Evolutionary conservation across 768 basidiomycete genomes (phyloP).

Genomic region (Pleurotus ostreatus): DNA sequence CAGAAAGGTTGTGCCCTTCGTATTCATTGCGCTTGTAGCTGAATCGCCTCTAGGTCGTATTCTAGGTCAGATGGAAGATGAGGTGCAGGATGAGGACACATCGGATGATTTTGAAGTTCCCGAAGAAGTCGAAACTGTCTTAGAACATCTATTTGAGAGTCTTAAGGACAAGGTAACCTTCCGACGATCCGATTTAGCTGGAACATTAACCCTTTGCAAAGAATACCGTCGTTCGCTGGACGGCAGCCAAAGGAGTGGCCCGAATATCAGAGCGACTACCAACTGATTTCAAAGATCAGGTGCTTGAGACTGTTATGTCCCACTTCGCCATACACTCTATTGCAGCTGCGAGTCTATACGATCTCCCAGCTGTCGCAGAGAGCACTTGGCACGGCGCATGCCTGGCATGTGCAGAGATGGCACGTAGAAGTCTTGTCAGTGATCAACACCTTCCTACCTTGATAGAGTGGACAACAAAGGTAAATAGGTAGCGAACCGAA

Average conservation of each 20-base stretch:
- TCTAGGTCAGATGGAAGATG: constrained; percentile 12
- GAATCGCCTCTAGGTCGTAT: constrained; percentile 24
- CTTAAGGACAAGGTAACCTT: constrained; percentile 74
- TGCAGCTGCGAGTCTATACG: constrained; percentile 59
- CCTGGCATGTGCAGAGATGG: constrained; percentile 89
- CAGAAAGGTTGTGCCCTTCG: constrained; percentile 34
- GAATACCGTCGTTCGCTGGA: constrained; percentile 96
- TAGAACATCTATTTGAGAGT: constrained; percentile 68
- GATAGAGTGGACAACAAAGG: constrained; percentile 81
- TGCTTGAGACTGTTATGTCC: constrained; percentile 73
- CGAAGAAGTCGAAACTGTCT: constrained; percentile 67
- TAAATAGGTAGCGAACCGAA: constrained; percentile 18
- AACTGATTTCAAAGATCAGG: constrained; percentile 66
- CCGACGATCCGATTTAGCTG: constrained; percentile 3
- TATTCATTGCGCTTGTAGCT: background rate
- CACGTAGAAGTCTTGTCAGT: constrained; percentile 71
- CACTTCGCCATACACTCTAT: constrained; percentile 77
- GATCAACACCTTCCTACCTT: constrained; percentile 54
- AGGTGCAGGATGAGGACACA: constrained; percentile 1
- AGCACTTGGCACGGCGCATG: constrained; percentile 94
- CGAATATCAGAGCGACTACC: constrained; percentile 82
- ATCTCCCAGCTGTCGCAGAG: constrained; percentile 76
- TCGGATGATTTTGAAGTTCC: constrained; percentile 58
- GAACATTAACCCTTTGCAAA: constrained; percentile 24
- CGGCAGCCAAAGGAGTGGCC: constrained; percentile 88